Evolutionary conservation across 2,329 filamentous ascomycete species (phyloP).

Genomic region (Pseudocercospora fijiensis): DNA sequence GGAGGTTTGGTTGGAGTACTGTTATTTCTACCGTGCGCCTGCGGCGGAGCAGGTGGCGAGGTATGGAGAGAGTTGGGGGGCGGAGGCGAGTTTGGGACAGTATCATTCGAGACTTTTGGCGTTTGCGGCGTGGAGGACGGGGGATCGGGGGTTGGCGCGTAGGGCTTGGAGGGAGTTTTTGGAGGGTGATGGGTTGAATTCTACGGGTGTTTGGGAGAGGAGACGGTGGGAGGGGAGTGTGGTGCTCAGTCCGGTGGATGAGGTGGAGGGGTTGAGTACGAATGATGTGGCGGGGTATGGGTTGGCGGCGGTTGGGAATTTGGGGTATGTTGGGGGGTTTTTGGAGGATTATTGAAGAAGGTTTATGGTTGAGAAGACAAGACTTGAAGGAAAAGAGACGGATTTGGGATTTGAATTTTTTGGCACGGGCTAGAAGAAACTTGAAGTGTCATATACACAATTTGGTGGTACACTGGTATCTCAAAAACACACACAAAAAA

Average conservation of each 20-base stretch:
- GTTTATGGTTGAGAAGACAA: no score
- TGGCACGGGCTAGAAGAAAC: no score
- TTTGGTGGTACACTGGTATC: background rate
- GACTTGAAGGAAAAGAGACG: no score
- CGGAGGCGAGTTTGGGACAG: constrained; percentile 51
- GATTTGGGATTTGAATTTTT: no score
- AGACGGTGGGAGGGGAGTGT: constrained; percentile 45
- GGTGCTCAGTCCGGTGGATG: constrained; percentile 52
- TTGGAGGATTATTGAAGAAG: background rate
- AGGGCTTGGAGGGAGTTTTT: constrained; percentile 60
- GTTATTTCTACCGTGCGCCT: constrained; percentile 56
- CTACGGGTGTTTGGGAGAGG: constrained; percentile 39
- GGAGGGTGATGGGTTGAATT: constrained; percentile 45
- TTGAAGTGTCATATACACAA: background rate
- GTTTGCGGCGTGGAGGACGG: constrained; percentile 49
- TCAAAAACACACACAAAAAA: background rate
- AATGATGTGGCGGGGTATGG: constrained; percentile 60
- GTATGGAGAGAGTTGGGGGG: constrained; percentile 52
- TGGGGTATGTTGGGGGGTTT: constrained; percentile 43
- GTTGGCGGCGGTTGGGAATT: constrained; percentile 56
- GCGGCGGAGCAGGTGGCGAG: constrained; percentile 53
- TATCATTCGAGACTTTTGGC: constrained; percentile 61
- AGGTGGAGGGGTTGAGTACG: constrained; percentile 58
- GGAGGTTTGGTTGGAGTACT: constrained; percentile 60
- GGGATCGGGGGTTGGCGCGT: constrained; percentile 50